A percentile compares a stretch with the other conserved stretches of the same genome.
phyloP scores from a whole-genome alignment of 208 protist genomes.

The Acanthamoeba lenticulata region DNA sequence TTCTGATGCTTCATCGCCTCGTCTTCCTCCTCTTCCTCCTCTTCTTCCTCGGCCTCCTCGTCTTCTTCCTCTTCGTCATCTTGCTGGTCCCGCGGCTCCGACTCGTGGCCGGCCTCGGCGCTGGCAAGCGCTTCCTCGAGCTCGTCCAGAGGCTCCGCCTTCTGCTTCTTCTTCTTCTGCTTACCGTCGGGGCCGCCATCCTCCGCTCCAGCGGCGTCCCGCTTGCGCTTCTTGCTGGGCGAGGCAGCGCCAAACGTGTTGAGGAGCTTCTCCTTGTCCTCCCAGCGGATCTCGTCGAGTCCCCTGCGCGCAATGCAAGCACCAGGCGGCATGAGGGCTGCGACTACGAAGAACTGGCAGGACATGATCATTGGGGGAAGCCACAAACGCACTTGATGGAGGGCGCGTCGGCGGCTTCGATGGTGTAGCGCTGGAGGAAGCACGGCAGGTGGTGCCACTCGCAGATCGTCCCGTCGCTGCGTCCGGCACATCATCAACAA shows the following conservation, averaged over 20 bases:
- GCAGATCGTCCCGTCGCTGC: constrained; percentile 16
- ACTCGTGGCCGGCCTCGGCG: not conserved
- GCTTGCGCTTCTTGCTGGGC: not conserved
- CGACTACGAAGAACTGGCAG: not conserved
- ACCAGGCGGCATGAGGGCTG: not conserved
- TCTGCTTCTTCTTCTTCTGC: no score
- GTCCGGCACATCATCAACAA: no score
- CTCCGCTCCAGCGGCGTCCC: not conserved
- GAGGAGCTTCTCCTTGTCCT: not conserved
- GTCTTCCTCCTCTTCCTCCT: not conserved
- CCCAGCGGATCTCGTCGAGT: not conserved
- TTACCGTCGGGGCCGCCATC: not conserved
- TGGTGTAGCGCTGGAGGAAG: not conserved
- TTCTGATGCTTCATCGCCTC: constrained; percentile 29
- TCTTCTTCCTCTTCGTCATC: no score
- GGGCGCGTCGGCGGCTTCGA: not conserved
- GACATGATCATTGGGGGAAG: not conserved
- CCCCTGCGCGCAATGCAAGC: not conserved
- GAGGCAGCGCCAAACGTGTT: not conserved
- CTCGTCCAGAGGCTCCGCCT: not conserved
- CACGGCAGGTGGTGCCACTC: constrained; percentile 19
- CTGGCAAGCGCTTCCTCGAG: no score
- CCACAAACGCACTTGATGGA: not conserved
- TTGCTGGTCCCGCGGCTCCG: not conserved
- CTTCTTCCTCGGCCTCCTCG: not conserved